These are phyloP conservation scores for Fusarium sp. DNA, from an alignment of 2,329 filamentous ascomycete species.

Conservation along the genomic window DNA sequence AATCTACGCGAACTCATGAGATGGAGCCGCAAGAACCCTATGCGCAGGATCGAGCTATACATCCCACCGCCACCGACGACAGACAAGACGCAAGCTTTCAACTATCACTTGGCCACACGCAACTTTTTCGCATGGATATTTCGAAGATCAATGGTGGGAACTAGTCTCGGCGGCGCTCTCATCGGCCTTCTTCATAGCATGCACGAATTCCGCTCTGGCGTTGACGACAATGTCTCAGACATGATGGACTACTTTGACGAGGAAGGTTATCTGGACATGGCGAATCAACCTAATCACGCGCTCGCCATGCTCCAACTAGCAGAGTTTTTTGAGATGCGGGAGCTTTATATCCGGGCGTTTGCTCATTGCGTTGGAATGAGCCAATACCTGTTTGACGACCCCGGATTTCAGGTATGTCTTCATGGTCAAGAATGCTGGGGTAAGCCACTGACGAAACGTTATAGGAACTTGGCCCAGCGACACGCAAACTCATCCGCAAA, in stretches of 20 bases:
- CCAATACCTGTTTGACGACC: conserved; percentile 68
- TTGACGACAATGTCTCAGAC: conserved; percentile 71
- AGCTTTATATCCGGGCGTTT: conserved; percentile 82
- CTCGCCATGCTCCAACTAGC: conserved; percentile 77
- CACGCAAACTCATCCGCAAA: conserved; percentile 76
- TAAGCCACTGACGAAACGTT: conserved; percentile 42
- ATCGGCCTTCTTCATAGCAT: conserved; percentile 77
- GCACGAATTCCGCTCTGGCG: conserved; percentile 70
- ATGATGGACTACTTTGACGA: conserved; percentile 77
- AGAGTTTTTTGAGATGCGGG: conserved; percentile 73
- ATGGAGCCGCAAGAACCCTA: conserved; percentile 53
- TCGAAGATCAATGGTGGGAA: conserved; percentile 76
- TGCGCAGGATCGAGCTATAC: conserved; percentile 71
- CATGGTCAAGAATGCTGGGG: conserved; percentile 8
- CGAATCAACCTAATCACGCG: conserved; percentile 76
- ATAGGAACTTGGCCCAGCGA: conserved; percentile 66
- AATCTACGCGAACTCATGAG: conserved; percentile 52
- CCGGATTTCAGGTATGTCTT: conserved; percentile 73
- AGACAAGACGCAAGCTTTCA: conserved; percentile 68
- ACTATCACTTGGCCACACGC: conserved; percentile 77
- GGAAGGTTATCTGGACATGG: conserved; percentile 79
- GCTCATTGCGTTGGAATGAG: conserved; percentile 85
- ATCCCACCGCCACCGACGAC: conserved; percentile 74
- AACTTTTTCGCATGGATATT: conserved; percentile 84
- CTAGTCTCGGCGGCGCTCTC: conserved; percentile 74